Evolutionary conservation across 139 green algal species (phyloP), one percentile per base, ranked within the genome.

Genomic region (Chlamydomonas schloesseri): DNA sequence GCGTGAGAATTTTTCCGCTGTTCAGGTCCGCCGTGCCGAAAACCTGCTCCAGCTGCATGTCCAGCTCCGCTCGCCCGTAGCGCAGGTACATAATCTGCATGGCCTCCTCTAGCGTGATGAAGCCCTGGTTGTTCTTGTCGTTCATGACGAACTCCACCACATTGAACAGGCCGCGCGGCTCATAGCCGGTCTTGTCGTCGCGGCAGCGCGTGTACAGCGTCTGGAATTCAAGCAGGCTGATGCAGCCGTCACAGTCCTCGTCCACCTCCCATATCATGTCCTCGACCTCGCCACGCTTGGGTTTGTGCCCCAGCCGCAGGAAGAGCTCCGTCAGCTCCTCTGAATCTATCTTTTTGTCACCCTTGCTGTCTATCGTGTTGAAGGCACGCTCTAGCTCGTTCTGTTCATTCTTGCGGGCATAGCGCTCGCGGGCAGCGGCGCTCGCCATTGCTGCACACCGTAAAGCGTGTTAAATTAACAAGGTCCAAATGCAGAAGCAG

Each of bases 221-320:
- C 84, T 97, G 94, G 83, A 99, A 99, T 88, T 99, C 97, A 23
- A 87, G 67, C 87, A 93, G 94, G 81, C 77, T 91, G 34, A 96
- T 86, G 70, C 85, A 91, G 55, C 91, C 91, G 78, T 97, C 97
- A 88, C 96, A 98, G 89, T 99, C 97, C 88, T 99, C 97, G 77
- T 99, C 97, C n/a, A 98, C 96, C 86, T 99, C 97, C 97, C 97
- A 99, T 73, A 99, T 98, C 91, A 99, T 98, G 91, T 98, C 96
- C 72, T 98, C 95, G 29, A 98, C 91, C 53, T 99, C 97, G 5
- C 91, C 86, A 47, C 95, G 92, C 71, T 94, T 96, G 8, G 92
- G 90, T 68, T 95, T 96, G 87, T 98, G 95, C 8, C 93, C 92
- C 24, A 98, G 83, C 3, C 88, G 79, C 0, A 88, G 62, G 68